phyloP scores from a whole-genome alignment of 1,139 yeast genomes.

The Blastobotrys persicus region DNA sequence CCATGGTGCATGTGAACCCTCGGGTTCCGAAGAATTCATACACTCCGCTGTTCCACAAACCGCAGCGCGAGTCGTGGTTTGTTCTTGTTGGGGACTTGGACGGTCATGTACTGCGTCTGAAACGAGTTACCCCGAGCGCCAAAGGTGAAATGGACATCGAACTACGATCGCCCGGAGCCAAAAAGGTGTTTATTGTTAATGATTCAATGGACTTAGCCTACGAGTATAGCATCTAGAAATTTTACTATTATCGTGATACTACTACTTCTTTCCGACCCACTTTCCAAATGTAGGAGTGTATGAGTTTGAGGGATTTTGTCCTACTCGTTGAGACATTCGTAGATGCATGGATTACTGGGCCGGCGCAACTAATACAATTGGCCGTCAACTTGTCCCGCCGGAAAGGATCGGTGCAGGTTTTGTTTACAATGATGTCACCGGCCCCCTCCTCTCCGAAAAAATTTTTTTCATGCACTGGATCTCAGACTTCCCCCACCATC shows the following conservation, averaged over 20 bases:
- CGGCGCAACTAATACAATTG: too few relatives aligned
- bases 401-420: too few relatives aligned
- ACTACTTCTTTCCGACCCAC: not conserved
- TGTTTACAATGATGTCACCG: too few relatives aligned
- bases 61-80: conserved; percentile 95
- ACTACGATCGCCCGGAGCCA: conserved; percentile 8
- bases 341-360: too few relatives aligned
- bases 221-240: conserved; percentile 4
- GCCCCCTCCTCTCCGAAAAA: too few relatives aligned
- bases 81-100: conserved; percentile 47
- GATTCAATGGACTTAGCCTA: conserved; percentile 9
- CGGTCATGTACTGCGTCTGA: conserved; percentile 10
- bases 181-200: conserved; percentile 11
- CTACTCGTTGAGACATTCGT: too few relatives aligned
- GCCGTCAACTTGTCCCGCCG: too few relatives aligned
- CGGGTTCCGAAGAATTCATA: conserved; percentile 52
- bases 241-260: too few relatives aligned
- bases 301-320: too few relatives aligned
- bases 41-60: conserved; percentile 81
- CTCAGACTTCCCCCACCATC: too few relatives aligned
- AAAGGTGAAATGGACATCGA: conserved; percentile 7
- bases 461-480: too few relatives aligned
- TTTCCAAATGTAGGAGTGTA: too few relatives aligned
- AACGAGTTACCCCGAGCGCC: conserved; percentile 8
- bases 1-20: conserved; percentile 46